Base-by-base conservation (phyloP, 345 rosid genomes). In the Hypericum perforatum region DNA sequence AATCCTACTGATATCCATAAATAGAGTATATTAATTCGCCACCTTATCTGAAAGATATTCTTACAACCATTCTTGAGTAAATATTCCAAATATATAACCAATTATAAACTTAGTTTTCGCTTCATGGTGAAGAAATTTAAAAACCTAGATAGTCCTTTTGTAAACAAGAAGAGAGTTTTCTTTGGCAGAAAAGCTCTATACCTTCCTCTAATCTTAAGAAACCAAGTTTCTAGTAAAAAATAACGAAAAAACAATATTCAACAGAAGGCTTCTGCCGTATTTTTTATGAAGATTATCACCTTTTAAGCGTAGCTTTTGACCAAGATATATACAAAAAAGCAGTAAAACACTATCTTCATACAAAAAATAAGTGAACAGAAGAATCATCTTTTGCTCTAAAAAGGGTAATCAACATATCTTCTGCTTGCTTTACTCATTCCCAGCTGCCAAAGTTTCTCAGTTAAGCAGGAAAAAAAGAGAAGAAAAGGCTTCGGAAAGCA, bases 141-240 rank as follows among this genome's bases (percentile, higher is more conserved):
- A 22, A 22, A 22, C 32, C 32, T 22, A 22, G 32, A 22, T 22
- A 22, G 32, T 22, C 32, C 32, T 22, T 22, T 22, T 1, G 32
- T 4, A 22, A 4, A 22, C 1, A 22, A 22, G 4, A 1, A 22
- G 32, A 22, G 32, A 22, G 32, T 22, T 22, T 22, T 22, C 32
- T 22, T 22, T 22, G 32, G 32, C 32, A 22, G 32, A 22, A 61
- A 63, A 63, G 72, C 47, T 51, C 37, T 43, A 52, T 60, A 55
- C 72, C 67, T 56, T 59, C 60, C 76, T 52, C 44, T 51, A 45
- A 37, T 32, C 49, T 14, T 38, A 67, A 66, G 66, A 54, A 51
- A 61, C 64, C 45, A 8, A 37, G 14, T 15, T 9, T 16, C 39
- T 6, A 2, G 14, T 9, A 3, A 9, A 44, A 9, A 44, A 10